Percentiles rank a stretch among this genome's conserved stretches.
Conservation (phyloP, 108 stramenopile species). For the Mayamaea pseudoterrestris region DNA sequence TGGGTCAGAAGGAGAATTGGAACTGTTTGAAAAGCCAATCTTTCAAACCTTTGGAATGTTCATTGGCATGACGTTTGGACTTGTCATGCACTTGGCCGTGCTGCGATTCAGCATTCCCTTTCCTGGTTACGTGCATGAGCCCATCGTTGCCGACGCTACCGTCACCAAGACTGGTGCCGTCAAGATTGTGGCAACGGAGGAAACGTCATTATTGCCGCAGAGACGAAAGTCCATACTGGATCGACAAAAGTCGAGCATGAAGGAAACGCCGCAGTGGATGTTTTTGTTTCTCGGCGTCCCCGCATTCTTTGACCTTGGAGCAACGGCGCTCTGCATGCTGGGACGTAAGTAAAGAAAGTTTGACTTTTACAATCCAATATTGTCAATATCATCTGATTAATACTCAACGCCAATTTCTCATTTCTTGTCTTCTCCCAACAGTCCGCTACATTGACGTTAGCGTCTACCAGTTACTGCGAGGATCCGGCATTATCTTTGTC, state of each 20-base stretch:
- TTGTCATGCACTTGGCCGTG: slow-evolving; percentile 71
- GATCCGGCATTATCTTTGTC: slow-evolving; percentile 86
- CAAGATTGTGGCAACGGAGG: not conserved
- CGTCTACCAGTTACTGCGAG: slow-evolving; percentile 80
- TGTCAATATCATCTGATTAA: no score
- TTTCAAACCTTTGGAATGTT: slow-evolving; percentile 89
- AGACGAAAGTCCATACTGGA: not conserved
- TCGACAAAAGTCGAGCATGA: not conserved
- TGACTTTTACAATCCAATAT: no score
- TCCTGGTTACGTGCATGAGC: slow-evolving; percentile 57
- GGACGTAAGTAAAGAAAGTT: no score
- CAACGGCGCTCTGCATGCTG: slow-evolving; percentile 88
- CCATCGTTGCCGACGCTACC: slow-evolving; percentile 1
- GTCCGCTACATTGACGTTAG: slow-evolving; percentile 73
- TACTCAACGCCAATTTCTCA: no score
- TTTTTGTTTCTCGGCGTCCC: slow-evolving; percentile 79
- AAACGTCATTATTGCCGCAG: not conserved
- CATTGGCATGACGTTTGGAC: slow-evolving; percentile 75
- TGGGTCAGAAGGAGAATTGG: slow-evolving; percentile 42
- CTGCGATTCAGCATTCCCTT: slow-evolving; percentile 61
- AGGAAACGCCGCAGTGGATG: slow-evolving; percentile 51
- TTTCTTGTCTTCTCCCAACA: no score
- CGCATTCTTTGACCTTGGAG: slow-evolving; percentile 70
- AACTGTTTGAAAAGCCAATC: slow-evolving; percentile 49
- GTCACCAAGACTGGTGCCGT: not conserved